Evolutionary conservation across 257 asterid genomes (phyloP).

Genomic region (Plantago major): DNA sequence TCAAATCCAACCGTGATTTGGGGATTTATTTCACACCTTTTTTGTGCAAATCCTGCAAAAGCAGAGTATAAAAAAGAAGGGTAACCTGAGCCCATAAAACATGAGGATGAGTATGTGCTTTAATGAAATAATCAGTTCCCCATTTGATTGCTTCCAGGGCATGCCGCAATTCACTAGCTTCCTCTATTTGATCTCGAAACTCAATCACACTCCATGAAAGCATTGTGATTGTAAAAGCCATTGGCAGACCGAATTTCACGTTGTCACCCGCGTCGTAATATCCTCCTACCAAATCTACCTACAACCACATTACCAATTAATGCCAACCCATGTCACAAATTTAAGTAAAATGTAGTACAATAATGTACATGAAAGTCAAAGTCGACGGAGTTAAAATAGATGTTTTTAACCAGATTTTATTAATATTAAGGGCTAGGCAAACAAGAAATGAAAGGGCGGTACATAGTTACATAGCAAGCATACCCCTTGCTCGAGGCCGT

Average conservation of each 20-base stretch:
- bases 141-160: constrained; percentile 71
- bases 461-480: constrained; percentile 1
- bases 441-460: too few species aligned
- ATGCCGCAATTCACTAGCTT: constrained; percentile 43
- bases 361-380: too few species aligned
- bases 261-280: constrained; percentile 64
- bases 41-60: neutral
- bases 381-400: too few species aligned
- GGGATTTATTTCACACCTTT: constrained; percentile 5
- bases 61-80: too few species aligned
- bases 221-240: constrained; percentile 59
- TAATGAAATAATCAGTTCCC: constrained; percentile 79
- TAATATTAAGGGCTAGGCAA: too few species aligned
- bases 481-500: constrained; percentile 93
- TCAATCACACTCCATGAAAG: constrained; percentile 48
- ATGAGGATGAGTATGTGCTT: constrained; percentile 61
- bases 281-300: constrained; percentile 63
- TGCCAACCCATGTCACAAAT: too few species aligned
- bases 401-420: too few species aligned
- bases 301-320: neutral
- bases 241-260: constrained; percentile 52
- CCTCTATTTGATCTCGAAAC: constrained; percentile 32
- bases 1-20: neutral
- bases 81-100: constrained; percentile 57
- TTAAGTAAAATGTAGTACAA: too few species aligned